phyloP scores from a whole-genome alignment of 2,329 filamentous ascomycete species.

The Alternaria arbusti region DNA sequence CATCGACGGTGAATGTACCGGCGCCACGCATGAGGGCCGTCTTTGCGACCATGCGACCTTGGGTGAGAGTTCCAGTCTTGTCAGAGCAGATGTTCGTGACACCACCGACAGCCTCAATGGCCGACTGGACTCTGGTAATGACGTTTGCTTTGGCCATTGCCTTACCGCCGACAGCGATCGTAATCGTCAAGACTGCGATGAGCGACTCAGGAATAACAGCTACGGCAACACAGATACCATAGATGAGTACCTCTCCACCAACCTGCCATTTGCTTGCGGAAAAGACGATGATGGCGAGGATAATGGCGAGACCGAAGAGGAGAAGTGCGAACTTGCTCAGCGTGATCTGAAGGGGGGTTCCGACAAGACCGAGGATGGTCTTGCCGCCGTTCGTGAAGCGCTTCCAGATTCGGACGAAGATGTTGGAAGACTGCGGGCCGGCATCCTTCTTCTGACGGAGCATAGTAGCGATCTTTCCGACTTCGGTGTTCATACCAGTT shows the following conservation, averaged over 20 bases:
- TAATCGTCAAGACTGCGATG: slow-evolving; percentile 71
- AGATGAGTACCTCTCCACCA: slow-evolving; percentile 54
- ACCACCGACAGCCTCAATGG: slow-evolving; percentile 50
- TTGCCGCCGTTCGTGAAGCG: slow-evolving; percentile 49
- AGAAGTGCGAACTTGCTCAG: slow-evolving; percentile 78
- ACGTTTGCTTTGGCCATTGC: slow-evolving; percentile 51
- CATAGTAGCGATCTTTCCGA: slow-evolving; percentile 75
- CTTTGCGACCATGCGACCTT: slow-evolving; percentile 50
- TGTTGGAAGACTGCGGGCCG: slow-evolving; percentile 57
- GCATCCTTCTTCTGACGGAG: slow-evolving; percentile 67
- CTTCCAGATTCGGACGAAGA: slow-evolving; percentile 27
- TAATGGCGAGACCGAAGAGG: slow-evolving; percentile 63
- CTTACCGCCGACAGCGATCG: slow-evolving; percentile 59
- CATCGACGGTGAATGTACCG: slow-evolving; percentile 42
- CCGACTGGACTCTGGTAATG: slow-evolving; percentile 48
- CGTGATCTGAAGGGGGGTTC: slow-evolving; percentile 84
- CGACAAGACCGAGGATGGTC: slow-evolving; percentile 69
- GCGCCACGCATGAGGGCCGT: slow-evolving; percentile 47
- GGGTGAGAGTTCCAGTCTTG: slow-evolving; percentile 50
- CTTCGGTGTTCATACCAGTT: slow-evolving; percentile 76
- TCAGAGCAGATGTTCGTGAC: slow-evolving; percentile 53
- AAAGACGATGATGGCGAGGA: slow-evolving; percentile 73
- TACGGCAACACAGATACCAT: slow-evolving; percentile 56
- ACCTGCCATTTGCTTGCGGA: slow-evolving; percentile 62
- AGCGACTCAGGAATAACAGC: slow-evolving; percentile 60